Conservation (phyloP, 148 eudicot genomes). For the Chenopodium formosanum region DNA sequence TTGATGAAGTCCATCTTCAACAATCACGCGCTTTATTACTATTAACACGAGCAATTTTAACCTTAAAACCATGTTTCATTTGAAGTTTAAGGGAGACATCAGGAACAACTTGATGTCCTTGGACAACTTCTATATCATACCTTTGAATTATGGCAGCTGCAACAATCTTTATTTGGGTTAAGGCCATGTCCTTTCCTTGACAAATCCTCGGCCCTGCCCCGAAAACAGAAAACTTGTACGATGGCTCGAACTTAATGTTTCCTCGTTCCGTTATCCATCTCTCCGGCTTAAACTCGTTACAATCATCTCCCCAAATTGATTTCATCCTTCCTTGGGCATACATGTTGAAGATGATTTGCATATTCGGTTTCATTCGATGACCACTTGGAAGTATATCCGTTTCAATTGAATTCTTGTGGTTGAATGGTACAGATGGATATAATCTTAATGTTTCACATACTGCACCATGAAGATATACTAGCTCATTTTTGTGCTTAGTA, state of each 20-base stretch:
- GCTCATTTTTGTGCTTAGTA: constrained; percentile 24
- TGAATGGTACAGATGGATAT: constrained; percentile 43
- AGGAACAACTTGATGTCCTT: constrained; percentile 22
- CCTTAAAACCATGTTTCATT: constrained; percentile 30
- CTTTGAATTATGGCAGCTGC: constrained; percentile 8
- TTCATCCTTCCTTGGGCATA: too few relatives aligned
- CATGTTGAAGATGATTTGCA: too few relatives aligned
- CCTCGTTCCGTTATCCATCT: constrained; percentile 40
- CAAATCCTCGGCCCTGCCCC: constrained; percentile 48
- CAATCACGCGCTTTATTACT: too few relatives aligned
- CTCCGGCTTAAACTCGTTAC: too few relatives aligned
- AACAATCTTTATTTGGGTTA: constrained; percentile 27
- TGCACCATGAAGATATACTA: constrained; percentile 45
- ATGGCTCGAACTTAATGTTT: constrained; percentile 40
- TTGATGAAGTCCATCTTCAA: too few relatives aligned
- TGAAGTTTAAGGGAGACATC: constrained; percentile 11
- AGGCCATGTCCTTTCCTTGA: constrained; percentile 41
- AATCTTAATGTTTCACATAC: constrained; percentile 46
- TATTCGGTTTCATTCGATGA: constrained; percentile 33
- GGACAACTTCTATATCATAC: constrained; percentile 10
- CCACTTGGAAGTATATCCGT: constrained; percentile 40
- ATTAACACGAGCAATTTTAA: not conserved
- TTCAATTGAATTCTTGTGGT: constrained; percentile 32
- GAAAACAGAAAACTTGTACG: constrained; percentile 43
- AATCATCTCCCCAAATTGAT: too few relatives aligned